Conservation (phyloP, 768 basidiomycete species). For the Floccularia luteovirens region DNA sequence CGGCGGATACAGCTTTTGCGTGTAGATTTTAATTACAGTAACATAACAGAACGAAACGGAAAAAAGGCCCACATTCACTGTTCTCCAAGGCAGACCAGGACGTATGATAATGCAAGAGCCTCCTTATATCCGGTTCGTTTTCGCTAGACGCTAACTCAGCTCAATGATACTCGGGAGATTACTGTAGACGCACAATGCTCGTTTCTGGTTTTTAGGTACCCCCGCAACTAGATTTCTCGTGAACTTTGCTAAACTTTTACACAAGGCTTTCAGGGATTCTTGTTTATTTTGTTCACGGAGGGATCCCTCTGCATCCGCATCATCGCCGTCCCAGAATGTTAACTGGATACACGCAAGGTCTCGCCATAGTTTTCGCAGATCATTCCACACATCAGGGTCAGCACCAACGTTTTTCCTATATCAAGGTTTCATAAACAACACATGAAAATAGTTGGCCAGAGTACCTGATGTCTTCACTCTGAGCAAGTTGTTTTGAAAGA, state of each 20-base stretch:
- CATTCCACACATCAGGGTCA: conserved; percentile 45
- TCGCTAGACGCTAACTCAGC: conserved; percentile 31
- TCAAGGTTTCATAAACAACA: not conserved
- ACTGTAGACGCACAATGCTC: conserved; percentile 55
- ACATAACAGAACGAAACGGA: too few relatives aligned
- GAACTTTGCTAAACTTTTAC: conserved; percentile 59
- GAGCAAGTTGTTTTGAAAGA: conserved; percentile 43
- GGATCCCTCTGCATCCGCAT: conserved; percentile 28
- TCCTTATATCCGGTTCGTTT: conserved; percentile 65
- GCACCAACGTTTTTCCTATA: conserved; percentile 24
- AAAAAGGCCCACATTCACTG: conserved; percentile 36
- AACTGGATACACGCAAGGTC: conserved; percentile 37
- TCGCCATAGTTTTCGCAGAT: conserved; percentile 51
- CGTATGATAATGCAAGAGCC: conserved; percentile 64
- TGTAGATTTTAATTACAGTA: too few relatives aligned
- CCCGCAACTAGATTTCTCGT: conserved; percentile 83
- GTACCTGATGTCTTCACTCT: conserved; percentile 31
- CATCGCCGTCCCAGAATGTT: conserved; percentile 44
- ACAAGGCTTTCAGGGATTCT: conserved; percentile 27
- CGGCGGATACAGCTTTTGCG: conserved; percentile 52
- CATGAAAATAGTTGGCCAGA: conserved; percentile 1
- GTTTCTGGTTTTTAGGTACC: conserved; percentile 59
- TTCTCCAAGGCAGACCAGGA: conserved; percentile 70
- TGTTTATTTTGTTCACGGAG: conserved; percentile 17
- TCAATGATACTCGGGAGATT: conserved; percentile 4